Conservation (phyloP, 306 rosid genomes). For the Calophaca sinica region DNA sequence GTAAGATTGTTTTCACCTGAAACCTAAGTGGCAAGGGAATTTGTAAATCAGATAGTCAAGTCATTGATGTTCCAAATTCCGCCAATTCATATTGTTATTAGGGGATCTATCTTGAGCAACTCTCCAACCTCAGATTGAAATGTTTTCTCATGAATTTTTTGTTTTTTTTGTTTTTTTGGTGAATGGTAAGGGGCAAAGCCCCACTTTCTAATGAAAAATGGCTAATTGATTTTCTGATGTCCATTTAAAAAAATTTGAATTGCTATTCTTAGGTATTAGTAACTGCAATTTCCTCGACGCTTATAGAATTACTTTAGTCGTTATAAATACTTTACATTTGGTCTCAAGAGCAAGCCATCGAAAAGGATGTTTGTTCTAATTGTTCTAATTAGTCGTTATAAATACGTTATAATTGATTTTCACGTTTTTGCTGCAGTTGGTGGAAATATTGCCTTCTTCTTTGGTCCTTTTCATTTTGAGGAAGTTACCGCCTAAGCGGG, state of each 20-base stretch:
- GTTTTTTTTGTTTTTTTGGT: too few species aligned
- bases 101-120: not conserved
- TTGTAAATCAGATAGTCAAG: slow-evolving; percentile 32
- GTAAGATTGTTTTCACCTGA: slow-evolving; percentile 27
- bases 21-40: slow-evolving; percentile 7
- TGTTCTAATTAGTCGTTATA: too few species aligned
- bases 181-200: too few species aligned
- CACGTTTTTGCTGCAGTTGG: slow-evolving; percentile 52
- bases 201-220: not conserved
- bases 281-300: not conserved
- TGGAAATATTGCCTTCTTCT: slow-evolving; percentile 63
- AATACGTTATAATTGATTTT: not conserved
- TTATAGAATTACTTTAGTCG: not conserved
- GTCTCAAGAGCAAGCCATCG: slow-evolving; percentile 18
- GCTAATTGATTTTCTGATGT: slow-evolving; percentile 16
- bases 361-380: slow-evolving; percentile 28
- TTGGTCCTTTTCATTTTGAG: slow-evolving; percentile 68
- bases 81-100: not conserved
- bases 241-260: slow-evolving; percentile 27
- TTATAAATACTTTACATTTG: not conserved
- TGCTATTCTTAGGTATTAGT: not conserved
- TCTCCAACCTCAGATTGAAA: not conserved
- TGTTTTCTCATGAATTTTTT: too few species aligned
- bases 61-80: slow-evolving; percentile 29
- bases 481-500: slow-evolving; percentile 64